phyloP scores from a whole-genome alignment of 352 stramenopile species.

The Vaucheria bursata region DNA sequence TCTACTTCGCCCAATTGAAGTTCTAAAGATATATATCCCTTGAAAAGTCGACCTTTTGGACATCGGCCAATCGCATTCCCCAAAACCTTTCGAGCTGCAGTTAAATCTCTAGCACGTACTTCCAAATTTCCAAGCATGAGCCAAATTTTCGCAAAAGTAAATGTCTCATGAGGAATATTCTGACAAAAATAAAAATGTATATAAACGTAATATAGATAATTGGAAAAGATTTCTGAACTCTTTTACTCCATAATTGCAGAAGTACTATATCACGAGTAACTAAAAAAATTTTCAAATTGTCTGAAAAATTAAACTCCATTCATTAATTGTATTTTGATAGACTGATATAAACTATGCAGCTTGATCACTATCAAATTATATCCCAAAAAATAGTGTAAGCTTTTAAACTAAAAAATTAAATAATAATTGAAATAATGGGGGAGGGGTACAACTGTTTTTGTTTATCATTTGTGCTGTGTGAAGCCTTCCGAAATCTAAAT shows the following conservation, averaged over 20 bases:
- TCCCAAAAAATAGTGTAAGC: no score
- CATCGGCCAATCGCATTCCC: constrained; percentile 82
- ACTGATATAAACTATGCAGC: no score
- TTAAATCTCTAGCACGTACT: constrained; percentile 83
- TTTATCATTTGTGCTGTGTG: no score
- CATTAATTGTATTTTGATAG: no score
- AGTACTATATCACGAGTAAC: constrained; percentile 74
- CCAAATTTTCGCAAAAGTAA: constrained; percentile 98
- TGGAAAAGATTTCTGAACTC: not conserved
- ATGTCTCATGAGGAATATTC: constrained; percentile 57
- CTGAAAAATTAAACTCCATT: no score
- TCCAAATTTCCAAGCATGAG: constrained; percentile 91
- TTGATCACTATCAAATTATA: no score
- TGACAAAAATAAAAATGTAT: no score
- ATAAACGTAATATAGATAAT: not conserved
- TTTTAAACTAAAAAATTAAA: no score
- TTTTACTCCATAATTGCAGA: constrained; percentile 77
- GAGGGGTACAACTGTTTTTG: no score
- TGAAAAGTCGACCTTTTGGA: constrained; percentile 70
- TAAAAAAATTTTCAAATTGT: constrained; percentile 81
- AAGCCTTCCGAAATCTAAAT: no score
- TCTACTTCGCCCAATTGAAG: constrained; percentile 95
- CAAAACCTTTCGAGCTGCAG: constrained; percentile 75
- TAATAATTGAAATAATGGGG: no score
- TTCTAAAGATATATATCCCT: constrained; percentile 86